Percentiles rank a stretch among this genome's conserved stretches.
Conservation (phyloP, 1,284 basidiomycete genomes). For the Ganoderma sp. region DNA sequence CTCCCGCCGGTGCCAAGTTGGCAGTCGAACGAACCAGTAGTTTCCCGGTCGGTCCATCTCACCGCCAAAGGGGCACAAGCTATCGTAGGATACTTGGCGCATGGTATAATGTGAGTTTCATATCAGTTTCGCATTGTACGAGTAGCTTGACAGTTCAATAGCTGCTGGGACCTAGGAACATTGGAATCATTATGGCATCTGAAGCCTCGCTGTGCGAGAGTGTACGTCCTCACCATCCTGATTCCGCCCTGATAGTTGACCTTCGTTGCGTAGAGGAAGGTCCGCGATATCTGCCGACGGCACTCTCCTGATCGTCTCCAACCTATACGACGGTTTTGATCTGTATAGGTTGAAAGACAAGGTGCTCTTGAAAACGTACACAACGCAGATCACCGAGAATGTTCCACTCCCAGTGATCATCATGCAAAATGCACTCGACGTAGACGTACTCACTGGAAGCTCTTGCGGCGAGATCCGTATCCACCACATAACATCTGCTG, state of each 20-base stretch:
- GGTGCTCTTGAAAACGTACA: background rate
- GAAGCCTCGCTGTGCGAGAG: background rate
- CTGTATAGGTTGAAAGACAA: background rate
- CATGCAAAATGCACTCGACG: background rate
- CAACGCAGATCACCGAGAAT: background rate
- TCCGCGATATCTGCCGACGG: background rate
- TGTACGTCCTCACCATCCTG: background rate
- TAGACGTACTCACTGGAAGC: constrained; percentile 2
- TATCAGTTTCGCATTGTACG: too few relatives aligned
- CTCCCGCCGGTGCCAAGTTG: too few relatives aligned
- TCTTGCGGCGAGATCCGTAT: background rate
- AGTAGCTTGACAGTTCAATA: background rate
- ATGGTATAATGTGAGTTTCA: constrained; percentile 5
- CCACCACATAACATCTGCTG: background rate
- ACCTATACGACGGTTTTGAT: constrained; percentile 12
- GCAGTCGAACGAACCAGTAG: background rate
- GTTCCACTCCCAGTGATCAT: constrained; percentile 3
- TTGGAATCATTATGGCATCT: background rate
- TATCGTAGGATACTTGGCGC: background rate
- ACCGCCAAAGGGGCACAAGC: background rate
- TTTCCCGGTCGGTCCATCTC: background rate
- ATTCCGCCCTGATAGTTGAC: too few relatives aligned
- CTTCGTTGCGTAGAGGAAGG: background rate
- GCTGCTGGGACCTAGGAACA: constrained; percentile 7
- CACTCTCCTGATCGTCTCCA: background rate